Percentiles rank a stretch among this genome's conserved stretches.
These are phyloP conservation scores for Cordia subcordata DNA, from an alignment of 257 asterid genomes.

Conservation along the genomic window DNA sequence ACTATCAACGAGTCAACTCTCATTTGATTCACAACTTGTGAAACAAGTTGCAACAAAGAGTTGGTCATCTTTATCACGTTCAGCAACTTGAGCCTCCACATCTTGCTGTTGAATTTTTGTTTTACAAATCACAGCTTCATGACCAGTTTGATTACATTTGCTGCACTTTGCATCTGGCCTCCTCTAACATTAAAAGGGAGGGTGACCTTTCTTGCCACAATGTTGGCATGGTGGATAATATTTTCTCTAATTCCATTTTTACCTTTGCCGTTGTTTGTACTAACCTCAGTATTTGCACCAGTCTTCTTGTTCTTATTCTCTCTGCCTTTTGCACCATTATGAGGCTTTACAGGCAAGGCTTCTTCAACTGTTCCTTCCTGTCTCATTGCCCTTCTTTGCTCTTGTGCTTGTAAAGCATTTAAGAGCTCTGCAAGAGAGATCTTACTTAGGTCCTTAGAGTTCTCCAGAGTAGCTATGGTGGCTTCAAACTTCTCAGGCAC, in stretches of 20 bases:
- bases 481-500: constrained; percentile 10
- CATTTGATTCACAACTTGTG: neutral
- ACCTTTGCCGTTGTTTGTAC: neutral
- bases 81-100: neutral
- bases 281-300: too few relatives aligned
- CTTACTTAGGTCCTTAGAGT: constrained; percentile 10
- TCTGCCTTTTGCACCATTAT: neutral
- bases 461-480: neutral
- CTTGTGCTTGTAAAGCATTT: constrained; percentile 18
- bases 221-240: neutral
- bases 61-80: neutral
- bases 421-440: constrained; percentile 7
- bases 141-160: neutral
- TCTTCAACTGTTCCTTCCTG: neutral
- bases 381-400: constrained; percentile 11
- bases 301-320: constrained; percentile 1
- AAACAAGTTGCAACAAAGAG: constrained; percentile 5
- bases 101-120: neutral
- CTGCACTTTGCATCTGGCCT: neutral
- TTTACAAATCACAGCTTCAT: neutral
- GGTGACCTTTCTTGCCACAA: constrained; percentile 1
- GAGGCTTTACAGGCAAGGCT: neutral
- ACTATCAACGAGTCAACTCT: constrained; percentile 4
- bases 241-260: neutral
- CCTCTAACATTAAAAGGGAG: constrained; percentile 3